Percentiles rank a stretch among this genome's conserved stretches.
phyloP scores from a whole-genome alignment of 2,329 filamentous ascomycete species.

The Penicillium sp. region DNA sequence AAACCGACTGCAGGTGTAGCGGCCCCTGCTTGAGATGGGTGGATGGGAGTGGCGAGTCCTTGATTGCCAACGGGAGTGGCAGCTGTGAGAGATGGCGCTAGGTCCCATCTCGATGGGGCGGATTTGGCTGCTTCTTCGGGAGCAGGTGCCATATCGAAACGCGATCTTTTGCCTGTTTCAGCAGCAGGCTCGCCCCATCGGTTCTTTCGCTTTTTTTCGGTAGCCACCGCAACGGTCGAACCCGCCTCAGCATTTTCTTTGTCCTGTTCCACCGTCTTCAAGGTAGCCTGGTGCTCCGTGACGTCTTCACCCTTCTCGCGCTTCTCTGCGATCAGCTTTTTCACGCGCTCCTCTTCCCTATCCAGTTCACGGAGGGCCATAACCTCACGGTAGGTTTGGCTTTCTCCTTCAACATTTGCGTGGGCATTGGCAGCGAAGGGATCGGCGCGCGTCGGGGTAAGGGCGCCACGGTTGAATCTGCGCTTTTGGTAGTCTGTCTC shows the following conservation, averaged over 20 bases:
- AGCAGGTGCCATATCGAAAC: slow-evolving; percentile 77
- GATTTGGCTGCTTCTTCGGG: slow-evolving; percentile 63
- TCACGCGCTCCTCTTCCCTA: slow-evolving; percentile 85
- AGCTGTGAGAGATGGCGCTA: slow-evolving; percentile 65
- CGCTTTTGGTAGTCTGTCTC: slow-evolving; percentile 98
- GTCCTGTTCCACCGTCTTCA: slow-evolving; percentile 63
- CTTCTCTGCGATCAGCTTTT: slow-evolving; percentile 74
- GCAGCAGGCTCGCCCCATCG: slow-evolving; percentile 68
- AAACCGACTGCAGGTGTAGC: slow-evolving; percentile 61
- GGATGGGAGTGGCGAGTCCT: slow-evolving; percentile 75
- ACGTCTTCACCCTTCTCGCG: slow-evolving; percentile 60
- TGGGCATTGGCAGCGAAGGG: slow-evolving; percentile 76
- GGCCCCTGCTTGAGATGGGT: slow-evolving; percentile 61
- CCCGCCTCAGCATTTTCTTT: slow-evolving; percentile 72
- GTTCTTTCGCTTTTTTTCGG: slow-evolving; percentile 81
- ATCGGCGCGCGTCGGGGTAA: slow-evolving; percentile 83
- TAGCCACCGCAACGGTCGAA: slow-evolving; percentile 60
- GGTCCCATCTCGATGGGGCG: slow-evolving; percentile 82
- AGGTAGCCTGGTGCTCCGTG: slow-evolving; percentile 67
- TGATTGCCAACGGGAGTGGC: slow-evolving; percentile 71
- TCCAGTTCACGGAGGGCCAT: slow-evolving; percentile 91
- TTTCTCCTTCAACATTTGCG: slow-evolving; percentile 65
- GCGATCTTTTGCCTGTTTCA: slow-evolving; percentile 20
- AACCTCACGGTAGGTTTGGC: slow-evolving; percentile 79
- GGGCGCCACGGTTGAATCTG: slow-evolving; percentile 73